Evolutionary conservation across 345 rosid genomes (phyloP).

Genomic region (Draba incana): DNA sequence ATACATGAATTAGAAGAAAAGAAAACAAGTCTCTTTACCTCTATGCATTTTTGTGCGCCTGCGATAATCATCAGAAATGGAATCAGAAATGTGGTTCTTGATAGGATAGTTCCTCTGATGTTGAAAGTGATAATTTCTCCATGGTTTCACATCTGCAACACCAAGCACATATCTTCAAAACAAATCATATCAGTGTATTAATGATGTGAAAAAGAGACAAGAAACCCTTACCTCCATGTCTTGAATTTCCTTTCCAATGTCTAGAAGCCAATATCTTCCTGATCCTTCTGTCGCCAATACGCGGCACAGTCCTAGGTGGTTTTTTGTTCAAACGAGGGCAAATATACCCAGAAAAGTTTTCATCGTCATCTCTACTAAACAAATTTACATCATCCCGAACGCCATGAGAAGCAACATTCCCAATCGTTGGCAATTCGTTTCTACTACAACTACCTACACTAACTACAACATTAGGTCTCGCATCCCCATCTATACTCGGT

Average conservation of each 20-base stretch:
- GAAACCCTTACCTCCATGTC: conserved; percentile 53
- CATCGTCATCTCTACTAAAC: conserved; percentile 97
- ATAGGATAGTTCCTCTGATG: conserved; percentile 81
- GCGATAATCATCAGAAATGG: conserved; percentile 56
- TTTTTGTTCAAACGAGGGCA: conserved; percentile 57
- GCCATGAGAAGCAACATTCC: conserved; percentile 46
- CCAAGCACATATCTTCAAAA: conserved; percentile 20
- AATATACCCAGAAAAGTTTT: conserved; percentile 85
- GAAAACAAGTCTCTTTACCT: conserved; percentile 41
- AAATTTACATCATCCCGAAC: conserved; percentile 68
- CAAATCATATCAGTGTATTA: conserved; percentile 15
- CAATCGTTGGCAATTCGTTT: conserved; percentile 44
- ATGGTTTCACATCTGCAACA: conserved; percentile 55
- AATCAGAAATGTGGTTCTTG: conserved; percentile 59
- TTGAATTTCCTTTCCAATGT: conserved; percentile 72
- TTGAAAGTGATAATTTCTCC: conserved; percentile 58
- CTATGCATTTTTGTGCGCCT: conserved; percentile 46
- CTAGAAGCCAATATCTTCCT: conserved; percentile 93
- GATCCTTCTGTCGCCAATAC: conserved; percentile 89
- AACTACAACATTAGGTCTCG: conserved; percentile 54
- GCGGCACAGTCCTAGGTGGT: conserved; percentile 61
- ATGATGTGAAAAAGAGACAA: background rate
- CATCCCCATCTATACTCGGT: conserved; percentile 56
- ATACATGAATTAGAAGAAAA: conserved; percentile 2
- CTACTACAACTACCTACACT: conserved; percentile 63